Conservation (phyloP, 768 basidiomycete genomes). For the Boletus subparvulus region DNA sequence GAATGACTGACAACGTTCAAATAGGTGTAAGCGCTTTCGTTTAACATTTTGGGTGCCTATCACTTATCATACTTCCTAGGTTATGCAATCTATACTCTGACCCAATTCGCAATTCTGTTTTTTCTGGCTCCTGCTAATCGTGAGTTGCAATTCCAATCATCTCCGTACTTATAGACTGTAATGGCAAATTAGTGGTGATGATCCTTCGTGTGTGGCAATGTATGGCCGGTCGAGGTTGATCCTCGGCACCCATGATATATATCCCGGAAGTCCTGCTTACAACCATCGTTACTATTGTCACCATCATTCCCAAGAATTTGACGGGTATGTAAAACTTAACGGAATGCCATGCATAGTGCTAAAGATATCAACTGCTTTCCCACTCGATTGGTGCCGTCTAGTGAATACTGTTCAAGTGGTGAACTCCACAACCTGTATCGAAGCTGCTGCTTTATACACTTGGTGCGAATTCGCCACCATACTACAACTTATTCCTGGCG, state of each 20-base stretch:
- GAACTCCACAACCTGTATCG: background rate
- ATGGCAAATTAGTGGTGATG: conserved; percentile 4
- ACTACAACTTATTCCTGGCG: background rate
- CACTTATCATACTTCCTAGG: background rate
- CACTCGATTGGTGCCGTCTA: no score
- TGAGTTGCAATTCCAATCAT: background rate
- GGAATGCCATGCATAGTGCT: background rate
- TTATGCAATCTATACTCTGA: background rate
- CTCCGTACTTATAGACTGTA: background rate
- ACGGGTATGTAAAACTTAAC: background rate
- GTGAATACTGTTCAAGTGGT: background rate
- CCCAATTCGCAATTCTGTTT: background rate
- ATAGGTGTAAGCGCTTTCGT: conserved; percentile 3
- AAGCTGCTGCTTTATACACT: background rate
- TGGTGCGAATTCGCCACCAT: background rate
- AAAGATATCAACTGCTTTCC: background rate
- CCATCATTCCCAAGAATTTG: background rate
- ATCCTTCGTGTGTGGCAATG: conserved; percentile 11
- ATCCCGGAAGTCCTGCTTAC: background rate
- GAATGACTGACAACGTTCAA: background rate
- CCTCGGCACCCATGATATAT: background rate
- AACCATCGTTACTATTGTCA: background rate
- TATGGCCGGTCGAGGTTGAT: conserved; percentile 3
- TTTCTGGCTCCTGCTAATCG: conserved; percentile 6
- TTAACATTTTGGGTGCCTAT: background rate